Evolutionary conservation across 2,329 filamentous ascomycete species (phyloP), one percentile per base, ranked within the genome.

Genomic region (Amesomyces nigricolor): DNA sequence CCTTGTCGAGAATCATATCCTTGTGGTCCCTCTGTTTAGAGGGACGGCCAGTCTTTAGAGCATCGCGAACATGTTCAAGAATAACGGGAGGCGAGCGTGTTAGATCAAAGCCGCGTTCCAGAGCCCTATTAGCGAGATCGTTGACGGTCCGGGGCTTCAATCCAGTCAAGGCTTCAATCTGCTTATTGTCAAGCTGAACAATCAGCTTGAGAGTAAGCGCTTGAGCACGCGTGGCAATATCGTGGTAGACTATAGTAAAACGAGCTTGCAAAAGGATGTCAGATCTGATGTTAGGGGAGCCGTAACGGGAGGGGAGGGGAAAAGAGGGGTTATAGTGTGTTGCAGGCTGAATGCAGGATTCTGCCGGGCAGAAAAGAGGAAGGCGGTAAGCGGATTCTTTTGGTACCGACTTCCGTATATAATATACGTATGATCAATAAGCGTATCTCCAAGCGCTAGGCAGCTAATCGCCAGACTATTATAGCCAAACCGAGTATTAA

Each of bases 131-230:
- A 5, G 16, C 47, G 30, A 50, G 30, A 26, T 22, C 17, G 22
- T 30, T 29, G 35, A 49, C 22, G 26, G 47, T 40, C 19, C 37
- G 47, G 47, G 30, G 16, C 3, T 19, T 49, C 14, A 49, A n/a
- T 14, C 47, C 37, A 37, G 47, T 49, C 11, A 49, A 17, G 6
- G 30, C 47, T 40, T 49, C 47, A 49, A 49, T 49, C 37, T 49
- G 19, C n/a, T 37, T 13, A 22, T 49, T 49, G 22, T 37, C 30
- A 9, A 49, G 35, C 19, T 49, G 30, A 19, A 49, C 16, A 22
- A 49, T 40, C 3, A 49, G 47, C 47, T 49, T 49, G 1, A 49
- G 37, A 29, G 47, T 49, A 49, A 49, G 47, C 35, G 47, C 37
- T 29, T 49, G 47, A 7, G 37, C 47, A 19, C 47, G 47, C 16